phyloP scores from a whole-genome alignment of 495 filamentous ascomycete genomes.

The Penicillium herquei region DNA sequence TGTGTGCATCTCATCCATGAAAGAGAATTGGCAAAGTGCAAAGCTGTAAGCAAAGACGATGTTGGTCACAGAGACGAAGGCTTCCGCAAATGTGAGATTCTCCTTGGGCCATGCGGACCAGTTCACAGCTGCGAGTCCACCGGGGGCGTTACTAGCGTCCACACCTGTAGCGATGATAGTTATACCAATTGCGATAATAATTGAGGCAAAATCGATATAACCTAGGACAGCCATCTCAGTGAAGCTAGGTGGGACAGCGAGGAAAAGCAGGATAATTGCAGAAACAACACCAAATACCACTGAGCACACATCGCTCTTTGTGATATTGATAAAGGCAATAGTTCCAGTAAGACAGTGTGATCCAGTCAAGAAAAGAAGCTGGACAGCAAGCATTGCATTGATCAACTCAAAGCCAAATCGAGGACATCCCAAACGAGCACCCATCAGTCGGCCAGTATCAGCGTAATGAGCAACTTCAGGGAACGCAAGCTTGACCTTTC shows the following conservation, averaged over 20 bases:
- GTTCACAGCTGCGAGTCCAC: slow-evolving; percentile 27
- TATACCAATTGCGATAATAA: slow-evolving; percentile 62
- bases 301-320: slow-evolving; percentile 56
- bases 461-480: slow-evolving; percentile 63
- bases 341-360: slow-evolving; percentile 68
- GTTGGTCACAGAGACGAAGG: slow-evolving; percentile 61
- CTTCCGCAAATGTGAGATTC: slow-evolving; percentile 25
- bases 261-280: slow-evolving; percentile 53
- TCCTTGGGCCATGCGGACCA: slow-evolving; percentile 33
- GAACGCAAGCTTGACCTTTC: slow-evolving; percentile 63
- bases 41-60: slow-evolving; percentile 63
- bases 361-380: slow-evolving; percentile 64
- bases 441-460: slow-evolving; percentile 61
- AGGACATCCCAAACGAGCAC: slow-evolving; percentile 32
- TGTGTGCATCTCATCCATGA: slow-evolving; percentile 52
- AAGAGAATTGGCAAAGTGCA: slow-evolving; percentile 58
- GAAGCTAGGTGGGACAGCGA: slow-evolving; percentile 56
- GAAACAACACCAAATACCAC: slow-evolving; percentile 61
- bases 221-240: slow-evolving; percentile 52
- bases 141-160: slow-evolving; percentile 30
- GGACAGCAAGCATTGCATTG: slow-evolving; percentile 53
- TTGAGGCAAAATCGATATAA: slow-evolving; percentile 60
- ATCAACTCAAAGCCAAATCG: slow-evolving; percentile 46
- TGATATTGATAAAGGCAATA: slow-evolving; percentile 61
- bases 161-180: slow-evolving; percentile 62